Evolutionary conservation across 208 protist species (phyloP), one percentile per base, ranked within the genome.

Genomic region (Leishmania arabica): DNA sequence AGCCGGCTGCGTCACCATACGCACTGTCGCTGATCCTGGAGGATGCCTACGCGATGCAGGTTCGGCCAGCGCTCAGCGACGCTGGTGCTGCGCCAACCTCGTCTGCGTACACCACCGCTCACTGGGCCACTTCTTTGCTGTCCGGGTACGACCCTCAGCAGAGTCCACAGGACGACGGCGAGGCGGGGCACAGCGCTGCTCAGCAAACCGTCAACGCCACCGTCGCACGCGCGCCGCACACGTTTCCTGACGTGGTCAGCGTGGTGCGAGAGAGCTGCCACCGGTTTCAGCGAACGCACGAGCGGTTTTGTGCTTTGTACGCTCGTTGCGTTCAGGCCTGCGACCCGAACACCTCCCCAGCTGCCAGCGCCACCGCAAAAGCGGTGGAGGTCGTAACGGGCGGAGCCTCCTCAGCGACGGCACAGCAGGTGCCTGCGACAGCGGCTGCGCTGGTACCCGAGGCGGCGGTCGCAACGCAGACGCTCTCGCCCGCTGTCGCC

Each of bases 231-330:
- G 72, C 58, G 49, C 42, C 71, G 45, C 84, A 86, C 76, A 83
- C 82, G 11, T 91, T 88, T 58, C 60, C 45, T 6, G 91, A 94
- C 53, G 19, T 92, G 34, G 70, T 91, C 45, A 71, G 83, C 17
- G 85, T 92, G 60, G 87, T 94, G 75, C 65, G 68, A 7, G 84
- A 84, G 75, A 94, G 91, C 80, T 92, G 91, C 78, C 78, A 77
- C 45, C 88, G 89, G 13, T 94, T 92, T 73, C 42, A 86, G 31
- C 84, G 70, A 6, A 49, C 82, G 34, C 82, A 86, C 58, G 82
- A 84, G 73, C 86, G 80, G 5, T 78, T 86, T 70, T 60, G 72
- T 37, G 65, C 21, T 11, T n/a, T 82, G 27, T 82, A 86, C 45
- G 42, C 2, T 27, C 73, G 71, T 0, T 73, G 82, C 66, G 37